Base-by-base conservation (phyloP, 106 monocot genomes). In the Dendrobium catenatum region DNA sequence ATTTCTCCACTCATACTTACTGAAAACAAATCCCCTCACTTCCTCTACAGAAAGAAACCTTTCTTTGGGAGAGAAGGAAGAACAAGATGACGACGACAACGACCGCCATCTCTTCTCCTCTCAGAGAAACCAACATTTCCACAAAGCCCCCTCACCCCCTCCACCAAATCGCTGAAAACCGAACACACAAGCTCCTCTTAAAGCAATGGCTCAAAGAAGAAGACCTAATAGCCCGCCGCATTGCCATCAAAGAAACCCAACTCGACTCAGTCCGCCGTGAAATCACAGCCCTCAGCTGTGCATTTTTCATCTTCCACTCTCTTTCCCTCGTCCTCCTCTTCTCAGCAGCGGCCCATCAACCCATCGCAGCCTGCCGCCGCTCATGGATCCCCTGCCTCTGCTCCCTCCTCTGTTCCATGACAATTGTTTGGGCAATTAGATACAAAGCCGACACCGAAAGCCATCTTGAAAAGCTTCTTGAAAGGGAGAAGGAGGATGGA, bases 191-290 rank as follows among this genome's bases (percentile, higher is more conserved):
- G 80, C 96, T 96, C 77, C 93, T 96, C 78, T 88, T 96, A 5
- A 96, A 96, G 83, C 96, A 96, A 78, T 96, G 96, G 96, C 81
- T 91, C 6, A 96, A 96, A 73, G 96, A 96, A 76, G 85, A 88
- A 51, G 85, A 87, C 37, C 86, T 92, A 76, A 87, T 90, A 83
- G 24, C 84, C 78, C 96, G 86, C 75, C 91, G 96, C 42, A 73
- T 85, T 81, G 43, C 90, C 43, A 77, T 87, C 70, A 88, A 87
- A 37, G 91, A 96, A 68, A 31, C 89, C 31, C 90, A 84, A 24
- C 72, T 92, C 68, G 88, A 92, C 82, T 76, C 86, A 43, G 78
- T 88, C 73, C 87, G 90, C 66, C 44, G 72, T 0, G 94, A 96
- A 76, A 88, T 94, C 85, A 77, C 89, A 29, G 75, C 76, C 82